phyloP scores from a whole-genome alignment of 1,284 basidiomycete species.

The Melampsora larici-populina region DNA sequence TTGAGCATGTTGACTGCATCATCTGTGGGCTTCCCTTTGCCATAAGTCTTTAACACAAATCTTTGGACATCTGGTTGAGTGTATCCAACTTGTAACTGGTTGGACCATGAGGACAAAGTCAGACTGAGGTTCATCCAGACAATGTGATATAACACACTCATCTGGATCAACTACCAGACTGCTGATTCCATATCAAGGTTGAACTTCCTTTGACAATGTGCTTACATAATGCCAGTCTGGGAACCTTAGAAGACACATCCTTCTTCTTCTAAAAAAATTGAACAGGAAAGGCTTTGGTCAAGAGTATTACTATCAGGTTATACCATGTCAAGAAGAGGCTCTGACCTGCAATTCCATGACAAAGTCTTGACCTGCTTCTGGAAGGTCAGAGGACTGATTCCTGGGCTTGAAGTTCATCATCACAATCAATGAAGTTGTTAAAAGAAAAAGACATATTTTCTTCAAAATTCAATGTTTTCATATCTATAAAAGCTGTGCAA shows the following conservation, averaged over 20 bases:
- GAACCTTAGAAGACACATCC: constrained; percentile 93
- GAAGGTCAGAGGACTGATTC: neutral
- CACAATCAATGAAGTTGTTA: no score
- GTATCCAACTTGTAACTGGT: constrained; percentile 83
- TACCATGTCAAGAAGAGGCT: no score
- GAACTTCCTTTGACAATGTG: constrained; percentile 76
- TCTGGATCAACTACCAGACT: no score
- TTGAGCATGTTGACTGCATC: constrained; percentile 95
- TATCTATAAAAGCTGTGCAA: no score
- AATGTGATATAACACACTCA: constrained; percentile 58
- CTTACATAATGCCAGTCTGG: constrained; percentile 92
- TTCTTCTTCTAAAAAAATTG: constrained; percentile 68
- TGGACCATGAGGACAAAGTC: neutral
- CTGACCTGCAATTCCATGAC: constrained; percentile 30
- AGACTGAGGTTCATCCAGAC: neutral
- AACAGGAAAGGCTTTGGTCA: neutral
- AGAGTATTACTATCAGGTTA: neutral
- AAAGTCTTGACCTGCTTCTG: constrained; percentile 20
- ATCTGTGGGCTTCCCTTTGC: constrained; percentile 97
- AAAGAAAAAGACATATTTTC: no score
- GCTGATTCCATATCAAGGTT: constrained; percentile 92
- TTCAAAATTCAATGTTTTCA: no score
- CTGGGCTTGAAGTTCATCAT: no score
- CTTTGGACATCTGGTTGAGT: constrained; percentile 81
- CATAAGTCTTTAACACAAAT: constrained; percentile 97